phyloP scores from a whole-genome alignment of 1,284 basidiomycete genomes.

The Serendipita sp. region DNA sequence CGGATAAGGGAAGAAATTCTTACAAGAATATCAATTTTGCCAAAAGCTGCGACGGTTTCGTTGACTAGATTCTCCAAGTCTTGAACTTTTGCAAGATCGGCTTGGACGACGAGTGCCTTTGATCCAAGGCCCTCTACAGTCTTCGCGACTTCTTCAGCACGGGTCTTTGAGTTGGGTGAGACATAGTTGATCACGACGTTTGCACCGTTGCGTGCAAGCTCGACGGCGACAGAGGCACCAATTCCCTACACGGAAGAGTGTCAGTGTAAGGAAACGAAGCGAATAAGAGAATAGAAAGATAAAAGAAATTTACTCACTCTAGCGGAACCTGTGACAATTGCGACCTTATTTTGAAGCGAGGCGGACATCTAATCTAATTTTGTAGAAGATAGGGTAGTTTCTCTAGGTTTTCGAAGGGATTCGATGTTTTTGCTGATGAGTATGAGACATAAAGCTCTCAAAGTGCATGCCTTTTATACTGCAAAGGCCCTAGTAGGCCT shows the following conservation, averaged over 20 bases:
- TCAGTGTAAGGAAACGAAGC: no score
- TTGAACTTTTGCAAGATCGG: conserved; percentile 32
- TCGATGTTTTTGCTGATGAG: no score
- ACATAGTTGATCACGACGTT: conserved; percentile 44
- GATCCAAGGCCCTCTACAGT: conserved; percentile 28
- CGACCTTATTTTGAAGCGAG: conserved; percentile 19
- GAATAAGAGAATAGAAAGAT: no score
- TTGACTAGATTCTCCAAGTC: conserved; percentile 29
- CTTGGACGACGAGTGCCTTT: conserved; percentile 36
- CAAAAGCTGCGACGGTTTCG: conserved; percentile 33
- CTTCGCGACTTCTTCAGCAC: conserved; percentile 32
- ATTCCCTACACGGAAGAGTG: conserved; percentile 21
- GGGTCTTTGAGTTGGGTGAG: conserved; percentile 19
- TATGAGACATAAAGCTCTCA: no score
- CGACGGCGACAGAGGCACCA: conserved; percentile 38
- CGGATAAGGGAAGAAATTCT: no score
- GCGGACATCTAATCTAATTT: no score
- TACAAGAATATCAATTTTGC: conserved; percentile 37
- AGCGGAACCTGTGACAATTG: conserved; percentile 45
- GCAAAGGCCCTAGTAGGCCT: no score
- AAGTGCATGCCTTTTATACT: no score
- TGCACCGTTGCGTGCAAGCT: conserved; percentile 39
- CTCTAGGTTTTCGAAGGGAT: no score
- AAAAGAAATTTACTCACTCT: conserved; percentile 19
- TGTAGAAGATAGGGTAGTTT: no score